phyloP scores from a whole-genome alignment of 1,139 yeast species.

The Hansenula anomala region DNA sequence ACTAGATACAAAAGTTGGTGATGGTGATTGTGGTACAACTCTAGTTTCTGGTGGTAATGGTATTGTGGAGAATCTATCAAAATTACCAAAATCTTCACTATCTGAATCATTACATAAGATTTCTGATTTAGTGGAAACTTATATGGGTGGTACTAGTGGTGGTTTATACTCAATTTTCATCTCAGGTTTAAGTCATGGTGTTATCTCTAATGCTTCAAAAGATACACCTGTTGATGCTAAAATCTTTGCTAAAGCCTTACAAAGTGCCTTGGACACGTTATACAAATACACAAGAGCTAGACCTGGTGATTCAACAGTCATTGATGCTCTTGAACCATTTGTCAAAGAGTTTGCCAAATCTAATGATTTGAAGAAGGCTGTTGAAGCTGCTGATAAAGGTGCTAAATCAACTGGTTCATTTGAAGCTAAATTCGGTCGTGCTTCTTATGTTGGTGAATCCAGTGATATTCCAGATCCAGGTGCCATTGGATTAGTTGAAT shows the following conservation, averaged over 20 bases:
- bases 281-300: conserved; percentile 86
- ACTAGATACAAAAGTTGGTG: conserved; percentile 88
- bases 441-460: conserved; percentile 72
- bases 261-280: conserved; percentile 53
- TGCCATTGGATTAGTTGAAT: conserved; percentile 73
- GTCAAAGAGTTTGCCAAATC: conserved; percentile 53
- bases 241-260: conserved; percentile 38
- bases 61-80: conserved; percentile 47
- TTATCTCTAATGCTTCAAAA: conserved; percentile 27
- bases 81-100: conserved; percentile 42
- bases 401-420: conserved; percentile 70
- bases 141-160: conserved; percentile 97
- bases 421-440: conserved; percentile 88
- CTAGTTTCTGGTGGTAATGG: conserved; percentile 78
- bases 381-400: conserved; percentile 65
- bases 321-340: conserved; percentile 87
- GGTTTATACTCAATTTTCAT: conserved; percentile 85
- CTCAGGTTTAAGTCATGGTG: conserved; percentile 56
- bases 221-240: conserved; percentile 29
- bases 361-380: conserved; percentile 53
- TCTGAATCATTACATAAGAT: conserved; percentile 52
- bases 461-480: conserved; percentile 84
- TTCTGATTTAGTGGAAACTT: conserved; percentile 77
- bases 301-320: conserved; percentile 82
- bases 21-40: conserved; percentile 96